Evolutionary conservation across 2,329 filamentous ascomycete genomes (phyloP).

Genomic region (Claviceps pazoutovae): DNA sequence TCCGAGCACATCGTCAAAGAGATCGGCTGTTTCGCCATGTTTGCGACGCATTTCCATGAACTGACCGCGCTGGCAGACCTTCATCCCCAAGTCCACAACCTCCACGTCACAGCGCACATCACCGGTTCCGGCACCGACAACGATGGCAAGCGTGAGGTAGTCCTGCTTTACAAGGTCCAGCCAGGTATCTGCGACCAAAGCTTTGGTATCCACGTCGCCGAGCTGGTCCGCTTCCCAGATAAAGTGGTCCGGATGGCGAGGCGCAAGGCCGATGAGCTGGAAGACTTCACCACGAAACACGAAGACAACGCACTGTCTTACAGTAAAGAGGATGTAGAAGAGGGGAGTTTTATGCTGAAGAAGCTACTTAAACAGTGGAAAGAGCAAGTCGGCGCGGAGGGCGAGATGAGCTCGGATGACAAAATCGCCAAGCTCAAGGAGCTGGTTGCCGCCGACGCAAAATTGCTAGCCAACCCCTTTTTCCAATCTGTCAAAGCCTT

Average conservation of each 20-base stretch:
- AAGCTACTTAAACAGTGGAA: constrained; percentile 77
- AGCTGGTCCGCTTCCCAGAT: constrained; percentile 87
- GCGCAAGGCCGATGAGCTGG: constrained; percentile 92
- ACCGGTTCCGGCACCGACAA: constrained; percentile 31
- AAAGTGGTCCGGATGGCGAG: constrained; percentile 99
- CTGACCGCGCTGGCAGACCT: constrained; percentile 80
- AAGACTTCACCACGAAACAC: constrained; percentile 80
- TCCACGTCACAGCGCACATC: constrained; percentile 95
- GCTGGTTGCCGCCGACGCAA: constrained; percentile 60
- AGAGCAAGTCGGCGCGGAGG: constrained; percentile 47
- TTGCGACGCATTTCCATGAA: constrained; percentile 97
- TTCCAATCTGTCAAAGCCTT: constrained; percentile 51
- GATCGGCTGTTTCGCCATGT: constrained; percentile 86
- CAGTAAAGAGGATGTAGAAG: constrained; percentile 74
- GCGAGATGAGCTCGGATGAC: constrained; percentile 53
- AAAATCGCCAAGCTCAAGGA: constrained; percentile 69
- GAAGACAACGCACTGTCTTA: constrained; percentile 47
- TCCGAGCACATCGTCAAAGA: constrained; percentile 94
- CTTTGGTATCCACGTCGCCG: constrained; percentile 96
- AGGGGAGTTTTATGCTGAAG: constrained; percentile 77
- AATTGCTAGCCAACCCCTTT: constrained; percentile 50
- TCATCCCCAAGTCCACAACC: constrained; percentile 75
- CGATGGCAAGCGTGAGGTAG: constrained; percentile 63
- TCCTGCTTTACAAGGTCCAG: constrained; percentile 90
- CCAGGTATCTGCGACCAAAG: constrained; percentile 92